Evolutionary conservation across 495 filamentous ascomycete species (phyloP).

Genomic region (Neurospora pannonica): DNA sequence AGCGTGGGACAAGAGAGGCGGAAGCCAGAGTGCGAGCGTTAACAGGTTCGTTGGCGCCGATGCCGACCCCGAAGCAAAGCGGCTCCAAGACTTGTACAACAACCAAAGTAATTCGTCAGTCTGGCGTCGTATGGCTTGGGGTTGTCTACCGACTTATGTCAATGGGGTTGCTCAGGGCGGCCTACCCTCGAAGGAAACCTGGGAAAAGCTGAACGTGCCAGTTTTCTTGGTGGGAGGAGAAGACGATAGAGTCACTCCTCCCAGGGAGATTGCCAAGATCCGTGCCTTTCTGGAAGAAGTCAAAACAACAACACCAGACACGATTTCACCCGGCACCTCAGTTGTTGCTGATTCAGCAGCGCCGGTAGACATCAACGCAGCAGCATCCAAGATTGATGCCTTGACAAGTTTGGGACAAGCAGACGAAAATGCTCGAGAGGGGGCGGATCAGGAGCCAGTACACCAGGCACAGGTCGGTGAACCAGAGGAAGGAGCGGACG

Average conservation of each 20-base stretch:
- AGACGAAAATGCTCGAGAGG: neutral
- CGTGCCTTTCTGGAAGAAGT: slow-evolving; percentile 14
- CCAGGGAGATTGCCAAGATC: slow-evolving; percentile 63
- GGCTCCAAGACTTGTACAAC: slow-evolving; percentile 76
- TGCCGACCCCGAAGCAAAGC: slow-evolving; percentile 65
- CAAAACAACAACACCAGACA: slow-evolving; percentile 1
- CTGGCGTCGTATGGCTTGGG: slow-evolving; percentile 77
- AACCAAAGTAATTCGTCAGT: slow-evolving; percentile 69
- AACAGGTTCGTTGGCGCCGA: slow-evolving; percentile 64
- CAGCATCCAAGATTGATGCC: neutral
- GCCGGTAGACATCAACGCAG: slow-evolving; percentile 25
- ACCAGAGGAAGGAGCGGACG: slow-evolving; percentile 31
- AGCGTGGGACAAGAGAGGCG: slow-evolving; percentile 72
- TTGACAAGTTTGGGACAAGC: neutral
- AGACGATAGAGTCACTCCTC: slow-evolving; percentile 63
- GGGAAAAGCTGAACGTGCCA: slow-evolving; percentile 63
- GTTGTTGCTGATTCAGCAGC: slow-evolving; percentile 34
- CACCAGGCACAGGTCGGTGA: neutral
- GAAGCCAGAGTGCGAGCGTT: slow-evolving; percentile 67
- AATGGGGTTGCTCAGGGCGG: slow-evolving; percentile 47
- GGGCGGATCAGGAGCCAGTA: neutral
- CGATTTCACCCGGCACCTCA: neutral
- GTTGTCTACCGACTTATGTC: slow-evolving; percentile 48
- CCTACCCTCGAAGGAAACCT: slow-evolving; percentile 58
- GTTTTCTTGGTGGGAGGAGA: slow-evolving; percentile 73